phyloP scores from a whole-genome alignment of 31 red algal species.

The Porphyra umbilicalis region DNA sequence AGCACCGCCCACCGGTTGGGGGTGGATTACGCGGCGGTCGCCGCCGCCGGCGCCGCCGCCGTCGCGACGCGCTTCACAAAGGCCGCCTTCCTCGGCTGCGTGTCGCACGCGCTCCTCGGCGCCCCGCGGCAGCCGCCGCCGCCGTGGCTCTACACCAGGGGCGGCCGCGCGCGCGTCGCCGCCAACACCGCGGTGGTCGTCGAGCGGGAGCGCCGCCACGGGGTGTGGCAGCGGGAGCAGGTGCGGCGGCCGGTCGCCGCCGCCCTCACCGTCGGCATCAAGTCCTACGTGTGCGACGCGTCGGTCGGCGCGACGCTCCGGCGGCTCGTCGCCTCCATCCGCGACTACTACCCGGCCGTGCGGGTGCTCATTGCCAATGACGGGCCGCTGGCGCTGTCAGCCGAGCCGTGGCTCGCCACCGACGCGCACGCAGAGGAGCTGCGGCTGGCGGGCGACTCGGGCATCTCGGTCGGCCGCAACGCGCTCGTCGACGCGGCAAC shows the following conservation, averaged over 20 bases:
- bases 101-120: constrained; percentile 43
- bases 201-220: constrained; percentile 34
- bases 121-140: constrained; percentile 22
- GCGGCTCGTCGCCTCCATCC: constrained; percentile 46
- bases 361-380: constrained; percentile 45
- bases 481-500: constrained; percentile 61
- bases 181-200: no score
- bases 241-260: constrained; percentile 33
- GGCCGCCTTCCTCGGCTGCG: constrained; percentile 48
- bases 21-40: constrained; percentile 48
- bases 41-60: constrained; percentile 18
- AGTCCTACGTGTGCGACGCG: constrained; percentile 58
- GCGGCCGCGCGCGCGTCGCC: constrained; percentile 16
- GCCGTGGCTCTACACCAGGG: constrained; percentile 17
- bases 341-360: constrained; percentile 52
- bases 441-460: constrained; percentile 33
- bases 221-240: constrained; percentile 43
- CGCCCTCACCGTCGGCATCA: constrained; percentile 51
- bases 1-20: no score
- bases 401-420: constrained; percentile 16
- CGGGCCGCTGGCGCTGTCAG: constrained; percentile 22
- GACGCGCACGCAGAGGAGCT: constrained; percentile 52
- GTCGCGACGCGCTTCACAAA: constrained; percentile 31
- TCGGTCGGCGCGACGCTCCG: constrained; percentile 38
- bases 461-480: constrained; percentile 55